Percentiles rank a stretch among this genome's conserved stretches.
These are phyloP conservation scores for Trichoderma sp. DNA, from an alignment of 2,329 filamentous ascomycete genomes.

Conservation along the genomic window DNA sequence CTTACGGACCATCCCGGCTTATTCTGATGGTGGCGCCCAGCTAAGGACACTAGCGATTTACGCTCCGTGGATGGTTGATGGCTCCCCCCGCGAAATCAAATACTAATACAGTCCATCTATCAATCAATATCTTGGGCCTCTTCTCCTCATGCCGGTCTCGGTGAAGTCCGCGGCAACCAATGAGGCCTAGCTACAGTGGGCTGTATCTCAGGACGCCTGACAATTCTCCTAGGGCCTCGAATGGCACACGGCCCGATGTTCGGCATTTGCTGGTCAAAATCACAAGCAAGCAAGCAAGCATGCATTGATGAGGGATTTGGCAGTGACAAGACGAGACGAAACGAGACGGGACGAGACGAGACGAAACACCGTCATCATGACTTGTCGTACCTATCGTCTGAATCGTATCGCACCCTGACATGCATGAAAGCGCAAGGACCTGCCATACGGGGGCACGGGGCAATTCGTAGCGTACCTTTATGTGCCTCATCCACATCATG, in stretches of 20 bases:
- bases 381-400: background rate
- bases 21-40: conserved; percentile 18
- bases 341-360: conserved; percentile 2
- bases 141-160: conserved; percentile 12
- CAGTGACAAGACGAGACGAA: background rate
- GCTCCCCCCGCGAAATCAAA: conserved; percentile 18
- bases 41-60: conserved; percentile 16
- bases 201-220: too few species aligned
- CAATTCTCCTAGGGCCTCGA: too few species aligned
- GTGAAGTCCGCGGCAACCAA: conserved; percentile 19
- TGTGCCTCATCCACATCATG: conserved; percentile 16
- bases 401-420: background rate
- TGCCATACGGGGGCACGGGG: background rate
- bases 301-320: conserved; percentile 18
- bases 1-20: conserved; percentile 22
- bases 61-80: conserved; percentile 19
- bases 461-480: background rate
- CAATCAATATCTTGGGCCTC: background rate
- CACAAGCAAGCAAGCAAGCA: background rate
- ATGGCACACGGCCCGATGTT: background rate
- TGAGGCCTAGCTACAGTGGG: background rate
- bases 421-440: conserved; percentile 20
- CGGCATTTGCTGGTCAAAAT: conserved; percentile 2
- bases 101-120: background rate
- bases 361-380: conserved; percentile 5